Conservation (phyloP, 1,139 yeast genomes). For the Lodderomyces jiufengensis region DNA sequence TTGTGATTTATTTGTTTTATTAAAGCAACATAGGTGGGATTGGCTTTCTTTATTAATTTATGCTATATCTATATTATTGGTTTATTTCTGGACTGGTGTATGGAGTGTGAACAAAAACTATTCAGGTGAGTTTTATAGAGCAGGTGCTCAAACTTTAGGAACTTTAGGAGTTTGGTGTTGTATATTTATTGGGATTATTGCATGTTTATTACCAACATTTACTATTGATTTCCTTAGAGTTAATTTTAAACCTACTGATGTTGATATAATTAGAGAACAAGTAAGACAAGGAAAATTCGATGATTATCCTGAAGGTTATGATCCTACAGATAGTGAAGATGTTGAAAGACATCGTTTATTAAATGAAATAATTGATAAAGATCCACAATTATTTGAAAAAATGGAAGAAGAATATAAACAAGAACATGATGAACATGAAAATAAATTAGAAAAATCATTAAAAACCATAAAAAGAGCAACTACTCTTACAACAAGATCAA, state of each 20-base stretch:
- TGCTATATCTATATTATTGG: slow-evolving; percentile 47
- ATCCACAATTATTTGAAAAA: slow-evolving; percentile 34
- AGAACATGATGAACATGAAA: slow-evolving; percentile 15
- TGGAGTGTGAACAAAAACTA: slow-evolving; percentile 46
- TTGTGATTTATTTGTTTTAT: slow-evolving; percentile 50
- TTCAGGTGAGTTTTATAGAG: slow-evolving; percentile 48
- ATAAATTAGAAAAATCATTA: slow-evolving; percentile 32
- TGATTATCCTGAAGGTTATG: slow-evolving; percentile 52
- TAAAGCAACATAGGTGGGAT: slow-evolving; percentile 62
- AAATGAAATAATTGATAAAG: slow-evolving; percentile 30
- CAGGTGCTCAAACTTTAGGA: slow-evolving; percentile 55
- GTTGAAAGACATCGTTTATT: slow-evolving; percentile 41
- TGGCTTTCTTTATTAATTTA: slow-evolving; percentile 50
- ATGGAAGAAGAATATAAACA: slow-evolving; percentile 23
- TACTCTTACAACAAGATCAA: slow-evolving; percentile 20
- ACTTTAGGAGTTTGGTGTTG: slow-evolving; percentile 52
- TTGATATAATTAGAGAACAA: slow-evolving; percentile 53
- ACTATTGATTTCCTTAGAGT: slow-evolving; percentile 44
- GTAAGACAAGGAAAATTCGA: slow-evolving; percentile 44
- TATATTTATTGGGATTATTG: slow-evolving; percentile 44
- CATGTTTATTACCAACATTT: slow-evolving; percentile 52
- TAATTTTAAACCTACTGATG: slow-evolving; percentile 49
- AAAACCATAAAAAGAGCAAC: slow-evolving; percentile 33
- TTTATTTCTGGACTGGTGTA: slow-evolving; percentile 62
- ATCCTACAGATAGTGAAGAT: slow-evolving; percentile 54